Evolutionary conservation across 352 stramenopile species (phyloP).

Genomic region (Phytophthora multivora): DNA sequence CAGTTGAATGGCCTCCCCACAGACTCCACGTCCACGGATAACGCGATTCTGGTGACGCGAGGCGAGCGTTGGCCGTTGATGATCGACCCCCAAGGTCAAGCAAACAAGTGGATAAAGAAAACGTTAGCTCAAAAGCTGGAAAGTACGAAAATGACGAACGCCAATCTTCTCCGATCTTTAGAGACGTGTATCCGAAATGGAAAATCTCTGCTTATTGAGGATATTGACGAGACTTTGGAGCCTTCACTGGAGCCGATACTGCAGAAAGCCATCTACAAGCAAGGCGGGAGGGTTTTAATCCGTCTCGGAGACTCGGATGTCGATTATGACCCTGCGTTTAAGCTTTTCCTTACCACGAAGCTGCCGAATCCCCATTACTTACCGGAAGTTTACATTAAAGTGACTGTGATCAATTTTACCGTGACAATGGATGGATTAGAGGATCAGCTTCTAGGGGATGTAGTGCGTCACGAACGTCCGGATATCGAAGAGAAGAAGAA

Average conservation of each 20-base stretch:
- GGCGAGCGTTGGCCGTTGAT: constrained; percentile 94
- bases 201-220: constrained; percentile 91
- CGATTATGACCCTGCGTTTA: constrained; percentile 93
- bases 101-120: constrained; percentile 96
- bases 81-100: constrained; percentile 94
- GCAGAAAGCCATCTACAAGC: constrained; percentile 93
- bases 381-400: constrained; percentile 96
- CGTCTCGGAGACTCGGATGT: constrained; percentile 92
- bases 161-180: constrained; percentile 88
- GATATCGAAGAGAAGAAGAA: constrained; percentile 96
- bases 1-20: constrained; percentile 92
- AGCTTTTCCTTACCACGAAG: constrained; percentile 94
- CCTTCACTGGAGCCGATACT: constrained; percentile 92
- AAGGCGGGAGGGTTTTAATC: constrained; percentile 88
- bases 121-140: constrained; percentile 72
- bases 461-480: constrained; percentile 91
- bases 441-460: constrained; percentile 92
- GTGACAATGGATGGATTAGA: constrained; percentile 94
- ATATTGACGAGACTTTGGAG: constrained; percentile 93
- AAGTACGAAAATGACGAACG: constrained; percentile 91
- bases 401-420: constrained; percentile 97
- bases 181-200: constrained; percentile 94
- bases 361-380: constrained; percentile 94
- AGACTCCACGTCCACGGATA: constrained; percentile 93
- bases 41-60: constrained; percentile 91